Evolutionary conservation across 208 protist genomes (phyloP).

Genomic region (Leptomonas pyrrhocoris): DNA sequence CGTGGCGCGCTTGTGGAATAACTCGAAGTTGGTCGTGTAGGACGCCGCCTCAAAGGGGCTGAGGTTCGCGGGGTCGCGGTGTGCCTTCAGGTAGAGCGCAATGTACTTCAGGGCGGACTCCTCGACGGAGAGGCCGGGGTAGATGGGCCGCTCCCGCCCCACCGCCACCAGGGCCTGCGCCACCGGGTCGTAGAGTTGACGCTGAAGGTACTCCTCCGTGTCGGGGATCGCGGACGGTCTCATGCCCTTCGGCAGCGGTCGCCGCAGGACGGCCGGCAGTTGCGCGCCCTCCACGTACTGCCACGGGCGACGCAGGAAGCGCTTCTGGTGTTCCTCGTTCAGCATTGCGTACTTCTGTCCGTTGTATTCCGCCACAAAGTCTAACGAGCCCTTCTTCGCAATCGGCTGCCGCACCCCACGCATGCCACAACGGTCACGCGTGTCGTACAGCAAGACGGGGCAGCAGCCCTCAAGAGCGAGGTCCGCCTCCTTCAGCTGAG

Average conservation of each 20-base stretch:
- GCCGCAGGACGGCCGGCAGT: conserved; percentile 69
- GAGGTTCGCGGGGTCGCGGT: conserved; percentile 62
- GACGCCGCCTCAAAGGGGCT: conserved; percentile 64
- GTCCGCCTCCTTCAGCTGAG: conserved; percentile 9
- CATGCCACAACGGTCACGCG: conserved; percentile 73
- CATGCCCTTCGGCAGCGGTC: conserved; percentile 53
- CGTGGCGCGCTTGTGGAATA: conserved; percentile 62
- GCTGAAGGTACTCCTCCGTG: conserved; percentile 82
- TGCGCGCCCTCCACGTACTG: conserved; percentile 70
- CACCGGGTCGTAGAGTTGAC: conserved; percentile 85
- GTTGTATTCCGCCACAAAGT: conserved; percentile 80
- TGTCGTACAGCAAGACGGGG: conserved; percentile 91
- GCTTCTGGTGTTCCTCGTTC: conserved; percentile 49
- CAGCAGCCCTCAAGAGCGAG: conserved; percentile 87
- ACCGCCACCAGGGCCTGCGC: conserved; percentile 83
- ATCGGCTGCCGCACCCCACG: conserved; percentile 78
- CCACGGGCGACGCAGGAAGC: conserved; percentile 88
- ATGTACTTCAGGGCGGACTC: conserved; percentile 91
- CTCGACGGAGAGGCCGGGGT: conserved; percentile 80
- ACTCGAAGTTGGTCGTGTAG: conserved; percentile 66
- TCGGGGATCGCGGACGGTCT: conserved; percentile 22
- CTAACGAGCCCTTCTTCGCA: conserved; percentile 59
- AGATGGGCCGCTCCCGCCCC: conserved; percentile 66
- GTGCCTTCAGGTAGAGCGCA: conserved; percentile 88
- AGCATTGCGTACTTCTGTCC: conserved; percentile 72